Evolutionary conservation across 768 basidiomycete species (phyloP), one percentile per base, ranked within the genome.

Genomic region (Leccinum rimulosum): DNA sequence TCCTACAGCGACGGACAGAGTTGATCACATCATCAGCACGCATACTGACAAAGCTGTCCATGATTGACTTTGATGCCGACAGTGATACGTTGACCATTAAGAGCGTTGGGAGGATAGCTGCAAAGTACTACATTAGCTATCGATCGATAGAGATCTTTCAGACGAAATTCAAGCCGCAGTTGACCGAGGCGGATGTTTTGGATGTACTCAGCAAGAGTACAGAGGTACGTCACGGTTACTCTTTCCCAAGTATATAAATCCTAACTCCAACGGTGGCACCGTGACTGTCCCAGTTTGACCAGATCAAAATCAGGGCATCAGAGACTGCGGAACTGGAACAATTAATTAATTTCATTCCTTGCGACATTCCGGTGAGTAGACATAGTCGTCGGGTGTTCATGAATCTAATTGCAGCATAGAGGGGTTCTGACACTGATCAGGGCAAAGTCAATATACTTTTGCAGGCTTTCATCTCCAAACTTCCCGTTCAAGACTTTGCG

Each of bases 381-480:
- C 9, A 48, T 25, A 4, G 25, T 59, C 19, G n/a, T 40, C 6
- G 11, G 10, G 27, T 28, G 15, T 9, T 36, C 51, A 17, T 3
- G 19, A 15, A 7, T 30, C 52, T 59, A 47, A 59, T 40, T 9
- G 35, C 40, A 33, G 52, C 25, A 25, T 61, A 94, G 88, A 88
- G 84, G 15, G 90, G 83, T 6, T 80, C 80, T 1, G 79, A 84
- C 56, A 83, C 80, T 12, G 82, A 81, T 60, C 84, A 78, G 73
- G 93, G 84, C 51, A 99, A 99, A 76, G 94, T 95, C 75, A 98
- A 98, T 72, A 91, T 98, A 61, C 81, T 98, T 17, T 79, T 99
- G 22, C 97, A 99, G 75, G 89, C 85, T 1, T 91, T 84, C 72
- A 93, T 99, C 62, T 97, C 94, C 38, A 77, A 82, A 50, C 80